Evolutionary conservation across 2,329 filamentous ascomycete species (phyloP).

Genomic region (Epichloe glyceriae): DNA sequence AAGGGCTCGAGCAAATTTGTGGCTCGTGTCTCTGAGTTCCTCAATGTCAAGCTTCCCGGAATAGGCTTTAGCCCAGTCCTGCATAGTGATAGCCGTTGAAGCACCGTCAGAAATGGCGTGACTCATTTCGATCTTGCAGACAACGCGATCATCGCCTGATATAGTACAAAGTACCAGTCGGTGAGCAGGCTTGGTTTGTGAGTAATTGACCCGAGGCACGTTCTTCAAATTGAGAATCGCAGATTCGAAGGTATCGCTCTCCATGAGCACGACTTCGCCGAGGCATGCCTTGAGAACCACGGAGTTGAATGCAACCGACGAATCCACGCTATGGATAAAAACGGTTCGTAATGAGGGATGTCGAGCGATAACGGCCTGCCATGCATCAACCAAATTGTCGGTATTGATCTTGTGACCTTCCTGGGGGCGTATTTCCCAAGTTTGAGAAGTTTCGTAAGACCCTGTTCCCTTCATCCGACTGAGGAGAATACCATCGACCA

Average conservation of each 20-base stretch:
- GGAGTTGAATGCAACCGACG: conserved; percentile 4
- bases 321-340: conserved; percentile 4
- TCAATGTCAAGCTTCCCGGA: background rate
- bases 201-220: background rate
- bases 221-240: background rate
- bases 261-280: background rate
- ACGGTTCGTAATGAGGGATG: conserved; percentile 8
- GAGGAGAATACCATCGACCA: conserved; percentile 21
- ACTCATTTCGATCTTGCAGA: conserved; percentile 8
- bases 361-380: conserved; percentile 5
- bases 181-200: background rate
- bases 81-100: conserved; percentile 3
- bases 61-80: conserved; percentile 4
- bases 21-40: background rate
- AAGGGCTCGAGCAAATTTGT: background rate
- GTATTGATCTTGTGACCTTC: background rate
- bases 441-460: conserved; percentile 3
- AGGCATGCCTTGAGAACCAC: background rate
- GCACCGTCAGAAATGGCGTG: conserved; percentile 7
- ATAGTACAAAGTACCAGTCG: background rate
- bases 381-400: conserved; percentile 6
- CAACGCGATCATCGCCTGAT: background rate
- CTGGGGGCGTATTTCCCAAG: background rate
- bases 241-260: background rate
- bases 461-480: conserved; percentile 11